Percentiles rank a stretch among this genome's conserved stretches.
Evolutionary conservation across 75 land plant genomes (phyloP).

Genomic region (Cunninghamia lanceolata): DNA sequence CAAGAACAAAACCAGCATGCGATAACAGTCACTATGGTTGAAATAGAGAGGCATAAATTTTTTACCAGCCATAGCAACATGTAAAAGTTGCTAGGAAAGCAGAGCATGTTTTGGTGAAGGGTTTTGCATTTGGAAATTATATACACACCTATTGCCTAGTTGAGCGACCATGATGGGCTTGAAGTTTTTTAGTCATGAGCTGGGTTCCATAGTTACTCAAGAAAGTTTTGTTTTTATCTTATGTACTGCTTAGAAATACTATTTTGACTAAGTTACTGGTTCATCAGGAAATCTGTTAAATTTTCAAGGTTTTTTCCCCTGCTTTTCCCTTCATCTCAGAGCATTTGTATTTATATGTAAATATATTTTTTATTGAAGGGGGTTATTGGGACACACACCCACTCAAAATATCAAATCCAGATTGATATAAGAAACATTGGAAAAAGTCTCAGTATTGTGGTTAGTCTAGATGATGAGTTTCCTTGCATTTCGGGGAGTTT

Average conservation of each 20-base stretch:
- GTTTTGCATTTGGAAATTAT: not conserved
- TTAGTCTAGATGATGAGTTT: not conserved
- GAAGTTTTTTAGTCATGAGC: not conserved
- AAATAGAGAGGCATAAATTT: not conserved
- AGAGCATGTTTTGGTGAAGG: not conserved
- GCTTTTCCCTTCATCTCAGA: not conserved
- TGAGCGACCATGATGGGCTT: not conserved
- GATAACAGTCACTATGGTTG: not conserved
- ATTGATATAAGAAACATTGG: not conserved
- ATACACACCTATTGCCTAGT: not conserved
- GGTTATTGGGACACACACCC: not conserved
- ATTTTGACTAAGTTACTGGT: not conserved
- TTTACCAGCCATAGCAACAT: not conserved
- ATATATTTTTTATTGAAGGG: no score
- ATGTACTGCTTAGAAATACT: not conserved
- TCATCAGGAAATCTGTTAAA: not conserved
- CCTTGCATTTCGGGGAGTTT: not conserved
- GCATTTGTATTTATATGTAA: not conserved
- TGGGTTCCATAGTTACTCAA: not conserved
- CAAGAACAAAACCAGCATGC: not conserved
- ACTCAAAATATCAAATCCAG: not conserved
- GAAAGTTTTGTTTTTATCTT: not conserved
- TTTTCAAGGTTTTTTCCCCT: not conserved
- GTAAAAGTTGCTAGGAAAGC: not conserved
- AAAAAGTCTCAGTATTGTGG: not conserved